Conservation (phyloP, 805 yeast genomes). For the Candida boidinii region DNA sequence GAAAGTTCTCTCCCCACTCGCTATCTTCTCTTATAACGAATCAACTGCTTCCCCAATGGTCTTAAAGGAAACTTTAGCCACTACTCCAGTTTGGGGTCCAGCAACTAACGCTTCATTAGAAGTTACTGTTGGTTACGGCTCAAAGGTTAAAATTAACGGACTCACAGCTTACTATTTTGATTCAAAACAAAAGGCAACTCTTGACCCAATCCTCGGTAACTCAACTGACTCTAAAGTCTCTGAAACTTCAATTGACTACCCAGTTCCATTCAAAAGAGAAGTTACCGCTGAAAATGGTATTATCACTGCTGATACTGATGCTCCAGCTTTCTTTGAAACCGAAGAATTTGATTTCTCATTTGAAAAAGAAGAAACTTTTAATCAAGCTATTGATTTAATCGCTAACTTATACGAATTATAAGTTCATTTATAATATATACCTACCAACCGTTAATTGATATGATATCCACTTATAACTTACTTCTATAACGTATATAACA, state of each 20-base stretch:
- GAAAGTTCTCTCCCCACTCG: neutral
- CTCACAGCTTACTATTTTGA: neutral
- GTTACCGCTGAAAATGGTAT: conserved; percentile 9
- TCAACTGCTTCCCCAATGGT: conserved; percentile 8
- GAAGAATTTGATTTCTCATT: no score
- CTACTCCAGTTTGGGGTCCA: conserved; percentile 7
- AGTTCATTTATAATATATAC: no score
- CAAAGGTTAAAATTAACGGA: conserved; percentile 4
- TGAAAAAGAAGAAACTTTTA: no score
- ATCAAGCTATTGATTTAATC: no score
- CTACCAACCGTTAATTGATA: no score
- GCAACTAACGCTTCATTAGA: conserved; percentile 5
- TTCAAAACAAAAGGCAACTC: conserved; percentile 7
- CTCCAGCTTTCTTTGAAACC: no score
- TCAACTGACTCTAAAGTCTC: conserved; percentile 4
- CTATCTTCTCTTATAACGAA: conserved; percentile 6
- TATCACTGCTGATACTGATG: conserved; percentile 7
- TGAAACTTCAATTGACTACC: conserved; percentile 1
- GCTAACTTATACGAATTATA: no score
- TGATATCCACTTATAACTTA: no score
- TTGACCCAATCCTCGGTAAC: conserved; percentile 5
- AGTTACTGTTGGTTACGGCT: conserved; percentile 1
- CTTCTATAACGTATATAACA: no score
- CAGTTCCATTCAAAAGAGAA: conserved; percentile 9
- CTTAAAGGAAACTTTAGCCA: conserved; percentile 6